These are phyloP conservation scores for Xylaria arbuscula DNA, from an alignment of 2,329 filamentous ascomycete species.

Conservation along the genomic window DNA sequence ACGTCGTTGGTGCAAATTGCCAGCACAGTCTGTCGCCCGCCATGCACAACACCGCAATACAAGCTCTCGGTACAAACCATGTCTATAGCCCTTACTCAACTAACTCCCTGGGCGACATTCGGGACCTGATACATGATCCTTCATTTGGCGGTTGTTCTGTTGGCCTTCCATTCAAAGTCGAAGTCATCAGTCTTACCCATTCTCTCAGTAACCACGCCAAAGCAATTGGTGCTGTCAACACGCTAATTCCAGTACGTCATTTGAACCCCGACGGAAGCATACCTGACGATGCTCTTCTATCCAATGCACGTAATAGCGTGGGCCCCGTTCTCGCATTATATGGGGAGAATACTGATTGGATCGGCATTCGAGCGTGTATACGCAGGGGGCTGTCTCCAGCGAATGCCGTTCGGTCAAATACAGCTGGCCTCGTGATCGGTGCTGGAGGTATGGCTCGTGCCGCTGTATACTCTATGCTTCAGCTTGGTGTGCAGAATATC, in stretches of 20 bases:
- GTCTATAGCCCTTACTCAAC: slow-evolving; percentile 73
- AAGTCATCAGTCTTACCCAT: slow-evolving; percentile 75
- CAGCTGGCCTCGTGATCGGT: slow-evolving; percentile 70
- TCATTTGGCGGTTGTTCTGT: slow-evolving; percentile 79
- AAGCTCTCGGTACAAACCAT: slow-evolving; percentile 75
- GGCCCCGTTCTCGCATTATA: slow-evolving; percentile 77
- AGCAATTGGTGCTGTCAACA: slow-evolving; percentile 82
- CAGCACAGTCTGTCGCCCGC: slow-evolving; percentile 79
- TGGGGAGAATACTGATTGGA: slow-evolving; percentile 86
- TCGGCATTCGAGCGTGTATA: slow-evolving; percentile 79
- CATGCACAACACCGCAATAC: slow-evolving; percentile 79
- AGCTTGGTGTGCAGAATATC: slow-evolving; percentile 80
- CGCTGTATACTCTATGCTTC: slow-evolving; percentile 81
- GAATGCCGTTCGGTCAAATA: slow-evolving; percentile 68
- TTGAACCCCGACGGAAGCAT: slow-evolving; percentile 67
- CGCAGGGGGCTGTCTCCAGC: slow-evolving; percentile 78
- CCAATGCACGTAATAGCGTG: slow-evolving; percentile 68
- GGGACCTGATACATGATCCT: slow-evolving; percentile 70
- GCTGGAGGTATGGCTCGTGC: slow-evolving; percentile 82
- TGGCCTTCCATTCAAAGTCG: slow-evolving; percentile 79
- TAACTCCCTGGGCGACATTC: slow-evolving; percentile 70
- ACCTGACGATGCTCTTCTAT: slow-evolving; percentile 64
- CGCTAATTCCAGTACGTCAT: slow-evolving; percentile 75
- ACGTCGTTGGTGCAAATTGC: slow-evolving; percentile 78
- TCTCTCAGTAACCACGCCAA: slow-evolving; percentile 77